phyloP scores from a whole-genome alignment of 257 asterid genomes.

The Echites panduratus region DNA sequence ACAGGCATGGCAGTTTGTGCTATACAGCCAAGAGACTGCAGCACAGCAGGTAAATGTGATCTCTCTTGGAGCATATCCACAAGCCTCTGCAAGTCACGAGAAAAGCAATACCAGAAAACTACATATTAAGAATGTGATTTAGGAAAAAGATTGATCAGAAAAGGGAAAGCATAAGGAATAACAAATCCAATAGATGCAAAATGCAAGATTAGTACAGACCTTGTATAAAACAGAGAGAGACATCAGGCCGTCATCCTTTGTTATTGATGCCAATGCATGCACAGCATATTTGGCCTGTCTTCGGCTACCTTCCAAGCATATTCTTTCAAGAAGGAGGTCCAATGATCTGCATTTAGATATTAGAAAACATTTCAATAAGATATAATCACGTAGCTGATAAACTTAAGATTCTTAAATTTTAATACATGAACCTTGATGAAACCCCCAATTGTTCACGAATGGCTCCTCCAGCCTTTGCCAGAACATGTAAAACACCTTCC shows the following conservation, averaged over 20 bases:
- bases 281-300: slow-evolving; percentile 99
- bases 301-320: slow-evolving; percentile 95
- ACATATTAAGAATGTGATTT: slow-evolving; percentile 13
- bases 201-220: slow-evolving; percentile 34
- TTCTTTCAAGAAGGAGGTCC: slow-evolving; percentile 95
- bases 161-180: background rate
- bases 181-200: background rate
- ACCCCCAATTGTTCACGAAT: slow-evolving; percentile 94
- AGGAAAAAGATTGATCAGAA: slow-evolving; percentile 16
- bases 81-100: slow-evolving; percentile 55
- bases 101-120: slow-evolving; percentile 13
- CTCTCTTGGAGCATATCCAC: slow-evolving; percentile 95
- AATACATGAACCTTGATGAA: slow-evolving; percentile 64
- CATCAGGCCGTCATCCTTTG: slow-evolving; percentile 98
- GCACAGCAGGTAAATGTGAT: slow-evolving; percentile 88
- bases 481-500: slow-evolving; percentile 94
- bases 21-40: slow-evolving; percentile 97
- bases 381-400: background rate
- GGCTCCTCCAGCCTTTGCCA: slow-evolving; percentile 98
- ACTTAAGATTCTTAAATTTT: slow-evolving; percentile 2
- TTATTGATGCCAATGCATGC: slow-evolving; percentile 95
- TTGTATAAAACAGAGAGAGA: slow-evolving; percentile 97
- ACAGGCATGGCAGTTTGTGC: slow-evolving; percentile 98
- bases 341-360: slow-evolving; percentile 55
- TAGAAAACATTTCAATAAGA: slow-evolving; percentile 22